Conservation (phyloP, 805 yeast genomes). For the Komagataella populi region DNA sequence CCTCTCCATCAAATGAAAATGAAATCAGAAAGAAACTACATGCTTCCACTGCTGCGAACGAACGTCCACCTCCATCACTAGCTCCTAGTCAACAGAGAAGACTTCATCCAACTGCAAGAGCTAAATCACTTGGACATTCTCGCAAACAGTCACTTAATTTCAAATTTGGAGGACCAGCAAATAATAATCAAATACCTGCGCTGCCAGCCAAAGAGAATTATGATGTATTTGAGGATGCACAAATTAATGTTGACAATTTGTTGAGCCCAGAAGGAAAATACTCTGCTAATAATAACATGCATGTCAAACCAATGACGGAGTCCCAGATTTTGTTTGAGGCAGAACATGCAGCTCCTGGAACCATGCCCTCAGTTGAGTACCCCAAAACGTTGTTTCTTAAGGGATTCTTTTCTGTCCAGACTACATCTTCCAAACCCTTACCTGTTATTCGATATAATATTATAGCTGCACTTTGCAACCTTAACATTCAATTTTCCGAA, state of each 20-base stretch:
- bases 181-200: constrained; percentile 11
- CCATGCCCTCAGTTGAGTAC: constrained; percentile 90
- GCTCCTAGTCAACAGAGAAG: constrained; percentile 8
- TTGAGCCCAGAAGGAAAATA: constrained; percentile 2
- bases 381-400: constrained; percentile 84
- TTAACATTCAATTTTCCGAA: constrained; percentile 75
- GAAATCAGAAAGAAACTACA: constrained; percentile 17
- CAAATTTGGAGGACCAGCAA: constrained; percentile 30
- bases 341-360: constrained; percentile 50
- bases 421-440: constrained; percentile 85
- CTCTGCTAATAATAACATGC: not conserved
- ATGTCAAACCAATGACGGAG: constrained; percentile 25
- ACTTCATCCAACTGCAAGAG: constrained; percentile 75
- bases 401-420: constrained; percentile 90
- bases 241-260: constrained; percentile 20
- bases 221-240: constrained; percentile 36
- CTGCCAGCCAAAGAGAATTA: constrained; percentile 31
- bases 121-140: constrained; percentile 76
- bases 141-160: constrained; percentile 43
- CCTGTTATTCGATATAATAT: constrained; percentile 81
- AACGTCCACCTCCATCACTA: not conserved
- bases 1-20: constrained; percentile 1
- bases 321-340: constrained; percentile 27
- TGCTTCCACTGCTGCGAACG: not conserved
- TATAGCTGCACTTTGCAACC: constrained; percentile 57